phyloP scores from a whole-genome alignment of 768 basidiomycete genomes.

The Astraeus odoratus region DNA sequence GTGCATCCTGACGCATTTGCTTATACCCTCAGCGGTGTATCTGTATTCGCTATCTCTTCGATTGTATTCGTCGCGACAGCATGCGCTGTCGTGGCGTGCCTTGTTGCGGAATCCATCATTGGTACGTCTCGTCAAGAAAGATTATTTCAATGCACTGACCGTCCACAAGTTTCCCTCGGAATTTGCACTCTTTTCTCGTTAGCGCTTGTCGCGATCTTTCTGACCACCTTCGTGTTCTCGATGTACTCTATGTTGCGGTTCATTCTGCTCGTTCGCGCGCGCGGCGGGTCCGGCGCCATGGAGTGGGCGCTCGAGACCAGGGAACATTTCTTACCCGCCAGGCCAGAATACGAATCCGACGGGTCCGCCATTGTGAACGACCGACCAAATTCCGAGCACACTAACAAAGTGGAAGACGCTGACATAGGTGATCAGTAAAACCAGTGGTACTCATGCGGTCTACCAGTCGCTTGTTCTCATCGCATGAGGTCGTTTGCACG shows the following conservation, averaged over 20 bases:
- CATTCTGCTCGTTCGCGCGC: slow-evolving; percentile 26
- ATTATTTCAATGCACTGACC: background rate
- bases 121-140: slow-evolving; percentile 13
- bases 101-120: slow-evolving; percentile 23
- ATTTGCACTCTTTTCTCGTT: slow-evolving; percentile 26
- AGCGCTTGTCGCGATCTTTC: slow-evolving; percentile 27
- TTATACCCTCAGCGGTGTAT: slow-evolving; percentile 19
- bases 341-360: slow-evolving; percentile 12
- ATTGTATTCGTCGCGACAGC: slow-evolving; percentile 32
- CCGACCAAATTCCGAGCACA: no score
- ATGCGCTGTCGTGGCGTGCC: slow-evolving; percentile 25
- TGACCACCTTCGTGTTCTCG: slow-evolving; percentile 24
- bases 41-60: slow-evolving; percentile 30
- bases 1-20: slow-evolving; percentile 5
- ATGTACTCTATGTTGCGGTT: slow-evolving; percentile 31
- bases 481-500: no score
- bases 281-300: slow-evolving; percentile 26
- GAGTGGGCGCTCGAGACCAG: slow-evolving; percentile 26
- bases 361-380: background rate
- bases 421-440: no score
- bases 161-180: slow-evolving; percentile 29
- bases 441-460: no score
- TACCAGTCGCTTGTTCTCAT: no score
- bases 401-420: no score
- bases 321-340: slow-evolving; percentile 13